Conservation (phyloP, 345 rosid species). For the Cochlearia excelsa region DNA sequence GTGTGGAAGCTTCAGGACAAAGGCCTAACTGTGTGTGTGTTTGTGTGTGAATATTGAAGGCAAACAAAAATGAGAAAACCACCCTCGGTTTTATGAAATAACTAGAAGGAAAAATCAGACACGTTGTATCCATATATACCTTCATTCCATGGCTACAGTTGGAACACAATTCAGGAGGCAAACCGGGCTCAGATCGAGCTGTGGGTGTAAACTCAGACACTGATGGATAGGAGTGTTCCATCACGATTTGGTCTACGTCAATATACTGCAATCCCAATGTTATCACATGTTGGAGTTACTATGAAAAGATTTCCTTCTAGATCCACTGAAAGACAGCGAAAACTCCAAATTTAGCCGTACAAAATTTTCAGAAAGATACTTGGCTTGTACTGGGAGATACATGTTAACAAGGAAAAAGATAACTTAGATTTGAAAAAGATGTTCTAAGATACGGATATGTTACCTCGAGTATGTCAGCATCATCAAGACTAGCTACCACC, state of each 20-base stretch:
- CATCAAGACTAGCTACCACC: slow-evolving; percentile 37
- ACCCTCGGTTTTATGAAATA: slow-evolving; percentile 11
- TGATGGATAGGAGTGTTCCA: slow-evolving; percentile 71
- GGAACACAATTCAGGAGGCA: slow-evolving; percentile 60
- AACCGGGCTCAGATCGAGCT: slow-evolving; percentile 43
- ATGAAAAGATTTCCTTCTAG: slow-evolving; percentile 19
- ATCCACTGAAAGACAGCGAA: slow-evolving; percentile 3
- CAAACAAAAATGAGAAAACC: slow-evolving; percentile 26
- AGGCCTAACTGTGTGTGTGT: slow-evolving; percentile 61
- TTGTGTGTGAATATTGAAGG: no score
- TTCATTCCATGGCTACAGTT: slow-evolving; percentile 69
- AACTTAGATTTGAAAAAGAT: neutral
- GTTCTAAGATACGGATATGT: slow-evolving; percentile 2
- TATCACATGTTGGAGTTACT: slow-evolving; percentile 4
- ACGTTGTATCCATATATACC: slow-evolving; percentile 35
- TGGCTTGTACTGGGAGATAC: neutral
- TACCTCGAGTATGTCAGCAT: slow-evolving; percentile 73
- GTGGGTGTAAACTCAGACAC: slow-evolving; percentile 49
- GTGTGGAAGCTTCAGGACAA: slow-evolving; percentile 64
- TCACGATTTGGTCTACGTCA: slow-evolving; percentile 79
- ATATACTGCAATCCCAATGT: slow-evolving; percentile 53
- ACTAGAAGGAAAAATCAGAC: slow-evolving; percentile 4
- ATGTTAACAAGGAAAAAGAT: neutral
- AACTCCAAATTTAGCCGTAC: slow-evolving; percentile 3
- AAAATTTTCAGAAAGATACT: neutral